phyloP scores from a whole-genome alignment of 164 flowering plant species.

The Stephania cephalantha region DNA sequence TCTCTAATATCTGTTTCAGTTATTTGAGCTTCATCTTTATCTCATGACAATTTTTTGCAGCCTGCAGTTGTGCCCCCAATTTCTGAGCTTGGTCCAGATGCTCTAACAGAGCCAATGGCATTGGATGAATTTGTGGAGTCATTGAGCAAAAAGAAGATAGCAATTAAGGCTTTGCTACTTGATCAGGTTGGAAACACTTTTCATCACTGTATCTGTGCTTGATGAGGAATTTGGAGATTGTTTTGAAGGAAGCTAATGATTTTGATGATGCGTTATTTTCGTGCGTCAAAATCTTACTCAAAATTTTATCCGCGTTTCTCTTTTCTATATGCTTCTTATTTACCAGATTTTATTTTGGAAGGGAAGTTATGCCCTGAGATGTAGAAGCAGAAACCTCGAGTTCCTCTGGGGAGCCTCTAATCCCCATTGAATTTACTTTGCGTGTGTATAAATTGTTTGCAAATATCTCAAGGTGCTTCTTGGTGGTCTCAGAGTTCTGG shows the following conservation, averaged over 20 bases:
- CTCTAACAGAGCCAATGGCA: conserved; percentile 69
- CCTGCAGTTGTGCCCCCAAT: conserved; percentile 75
- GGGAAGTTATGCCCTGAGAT: background rate
- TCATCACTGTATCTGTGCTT: background rate
- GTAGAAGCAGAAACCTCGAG: background rate
- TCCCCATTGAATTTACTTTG: no score
- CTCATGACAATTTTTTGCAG: conserved; percentile 35
- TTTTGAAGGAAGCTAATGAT: background rate
- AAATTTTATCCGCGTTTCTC: background rate
- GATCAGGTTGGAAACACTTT: conserved; percentile 60
- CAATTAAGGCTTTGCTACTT: conserved; percentile 81
- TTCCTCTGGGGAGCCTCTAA: background rate
- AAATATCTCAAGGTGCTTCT: background rate
- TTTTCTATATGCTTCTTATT: background rate
- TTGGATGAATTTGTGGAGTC: conserved; percentile 48
- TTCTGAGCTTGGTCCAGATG: conserved; percentile 98
- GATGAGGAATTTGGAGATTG: background rate
- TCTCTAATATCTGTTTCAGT: conserved; percentile 1
- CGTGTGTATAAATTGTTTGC: no score
- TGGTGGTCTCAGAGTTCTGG: background rate
- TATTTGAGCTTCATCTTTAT: background rate
- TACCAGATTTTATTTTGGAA: background rate
- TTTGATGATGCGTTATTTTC: background rate
- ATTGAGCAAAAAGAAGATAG: conserved; percentile 69
- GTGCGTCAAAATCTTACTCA: background rate